These are phyloP conservation scores for Chenopodium album DNA, from an alignment of 148 eudicot species.

Conservation along the genomic window DNA sequence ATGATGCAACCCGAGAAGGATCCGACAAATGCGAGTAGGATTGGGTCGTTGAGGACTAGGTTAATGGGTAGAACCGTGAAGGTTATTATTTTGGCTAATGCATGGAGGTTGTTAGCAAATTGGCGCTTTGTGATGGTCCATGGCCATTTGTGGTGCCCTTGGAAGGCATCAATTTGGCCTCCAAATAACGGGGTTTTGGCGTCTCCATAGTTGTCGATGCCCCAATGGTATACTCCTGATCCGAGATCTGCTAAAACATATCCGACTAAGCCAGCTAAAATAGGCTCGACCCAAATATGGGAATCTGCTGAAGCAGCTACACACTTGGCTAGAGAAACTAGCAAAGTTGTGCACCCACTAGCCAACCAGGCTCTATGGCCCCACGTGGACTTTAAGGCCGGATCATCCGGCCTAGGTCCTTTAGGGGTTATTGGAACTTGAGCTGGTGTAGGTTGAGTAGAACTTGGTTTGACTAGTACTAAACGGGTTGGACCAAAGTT, in stretches of 20 bases:
- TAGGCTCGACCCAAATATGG: slow-evolving; percentile 56
- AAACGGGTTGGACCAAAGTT: slow-evolving; percentile 17
- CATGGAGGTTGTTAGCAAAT: slow-evolving; percentile 75
- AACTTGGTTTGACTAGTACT: slow-evolving; percentile 8
- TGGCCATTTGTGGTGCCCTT: slow-evolving; percentile 87
- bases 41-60: slow-evolving; percentile 38
- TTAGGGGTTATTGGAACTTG: not conserved
- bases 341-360: slow-evolving; percentile 67
- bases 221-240: slow-evolving; percentile 94
- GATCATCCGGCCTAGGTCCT: slow-evolving; percentile 45
- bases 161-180: slow-evolving; percentile 73
- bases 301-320: slow-evolving; percentile 29
- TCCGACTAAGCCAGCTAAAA: slow-evolving; percentile 53
- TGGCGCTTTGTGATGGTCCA: slow-evolving; percentile 75
- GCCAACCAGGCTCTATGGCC: slow-evolving; percentile 75
- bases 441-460: not conserved
- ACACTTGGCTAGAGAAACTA: slow-evolving; percentile 55
- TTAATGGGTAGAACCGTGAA: slow-evolving; percentile 48
- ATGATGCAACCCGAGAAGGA: slow-evolving; percentile 67
- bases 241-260: slow-evolving; percentile 82
- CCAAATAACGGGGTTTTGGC: slow-evolving; percentile 69
- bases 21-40: slow-evolving; percentile 49
- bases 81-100: slow-evolving; percentile 34
- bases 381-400: slow-evolving; percentile 60
- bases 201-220: slow-evolving; percentile 74